Conservation (phyloP, 2,329 filamentous ascomycete species). For the Colletotrichum destructivum region DNA sequence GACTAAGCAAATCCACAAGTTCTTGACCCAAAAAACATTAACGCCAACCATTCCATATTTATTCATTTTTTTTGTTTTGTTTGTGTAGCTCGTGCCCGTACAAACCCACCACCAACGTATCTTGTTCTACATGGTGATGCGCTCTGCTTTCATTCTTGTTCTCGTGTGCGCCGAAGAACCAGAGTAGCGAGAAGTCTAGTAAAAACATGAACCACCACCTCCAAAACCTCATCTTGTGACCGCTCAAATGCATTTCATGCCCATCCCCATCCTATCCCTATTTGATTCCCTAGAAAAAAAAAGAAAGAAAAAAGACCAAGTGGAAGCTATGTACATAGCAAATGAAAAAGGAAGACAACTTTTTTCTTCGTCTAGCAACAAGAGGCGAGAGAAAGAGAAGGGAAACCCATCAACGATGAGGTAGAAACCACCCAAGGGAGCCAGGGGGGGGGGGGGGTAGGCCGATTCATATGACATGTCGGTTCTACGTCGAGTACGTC, state of each 20-base stretch:
- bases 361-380: constrained; percentile 42
- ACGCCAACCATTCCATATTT: constrained; percentile 34
- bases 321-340: constrained; percentile 36
- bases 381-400: constrained; percentile 23
- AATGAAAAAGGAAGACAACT: constrained; percentile 32
- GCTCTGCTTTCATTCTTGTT: constrained; percentile 23
- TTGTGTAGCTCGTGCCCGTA: constrained; percentile 26
- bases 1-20: neutral
- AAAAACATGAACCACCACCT: constrained; percentile 31
- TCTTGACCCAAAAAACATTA: constrained; percentile 1
- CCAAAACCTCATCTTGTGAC: constrained; percentile 29
- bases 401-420: neutral
- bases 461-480: constrained; percentile 13
- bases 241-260: constrained; percentile 42
- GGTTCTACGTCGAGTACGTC: constrained; percentile 29
- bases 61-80: constrained; percentile 21
- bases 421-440: neutral
- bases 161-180: constrained; percentile 20
- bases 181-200: constrained; percentile 30
- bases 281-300: neutral
- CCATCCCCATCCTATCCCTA: constrained; percentile 13
- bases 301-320: constrained; percentile 26
- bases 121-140: constrained; percentile 1
- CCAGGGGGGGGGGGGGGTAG: constrained; percentile 1
- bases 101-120: constrained; percentile 26